A percentile compares a stretch with the other conserved stretches of the same genome.
phyloP scores from a whole-genome alignment of 495 filamentous ascomycete genomes.

The Xylaria nigripes region DNA sequence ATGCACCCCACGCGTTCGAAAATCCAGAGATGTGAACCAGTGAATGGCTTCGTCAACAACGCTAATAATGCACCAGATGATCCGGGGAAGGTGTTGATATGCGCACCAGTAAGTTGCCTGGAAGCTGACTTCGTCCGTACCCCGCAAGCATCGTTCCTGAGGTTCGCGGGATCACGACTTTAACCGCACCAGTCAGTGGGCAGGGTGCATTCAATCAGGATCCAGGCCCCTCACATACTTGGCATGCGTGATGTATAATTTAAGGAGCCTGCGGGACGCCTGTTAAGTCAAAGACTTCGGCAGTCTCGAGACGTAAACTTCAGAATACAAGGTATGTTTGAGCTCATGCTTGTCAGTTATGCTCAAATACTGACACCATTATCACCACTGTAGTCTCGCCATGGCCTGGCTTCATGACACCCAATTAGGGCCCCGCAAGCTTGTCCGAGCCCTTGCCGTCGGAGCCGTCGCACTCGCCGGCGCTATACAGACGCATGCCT shows the following conservation, averaged over 20 bases:
- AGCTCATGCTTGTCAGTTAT: background rate
- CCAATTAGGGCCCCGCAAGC: constrained; percentile 2
- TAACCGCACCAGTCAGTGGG: constrained; percentile 13
- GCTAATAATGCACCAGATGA: background rate
- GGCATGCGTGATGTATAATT: background rate
- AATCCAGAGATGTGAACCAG: too few species aligned
- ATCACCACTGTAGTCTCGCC: background rate
- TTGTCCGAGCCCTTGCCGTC: constrained; percentile 2
- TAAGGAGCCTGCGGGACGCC: background rate
- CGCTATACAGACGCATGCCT: constrained; percentile 1
- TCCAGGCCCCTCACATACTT: constrained; percentile 3
- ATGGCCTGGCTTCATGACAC: constrained; percentile 8
- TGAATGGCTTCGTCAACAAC: too few species aligned
- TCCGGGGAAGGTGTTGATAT: background rate
- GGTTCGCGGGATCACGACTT: background rate
- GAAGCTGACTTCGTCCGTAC: background rate
- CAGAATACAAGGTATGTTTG: background rate
- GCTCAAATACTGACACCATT: background rate
- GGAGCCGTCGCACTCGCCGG: constrained; percentile 4
- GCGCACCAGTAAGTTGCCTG: background rate
- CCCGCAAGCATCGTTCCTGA: background rate
- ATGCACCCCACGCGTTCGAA: background rate
- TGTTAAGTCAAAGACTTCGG: background rate
- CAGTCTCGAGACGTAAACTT: background rate
- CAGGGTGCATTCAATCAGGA: background rate